A percentile compares a stretch with the other conserved stretches of the same genome.
phyloP scores from a whole-genome alignment of 2,329 filamentous ascomycete genomes.

The Aspergillus sp. region DNA sequence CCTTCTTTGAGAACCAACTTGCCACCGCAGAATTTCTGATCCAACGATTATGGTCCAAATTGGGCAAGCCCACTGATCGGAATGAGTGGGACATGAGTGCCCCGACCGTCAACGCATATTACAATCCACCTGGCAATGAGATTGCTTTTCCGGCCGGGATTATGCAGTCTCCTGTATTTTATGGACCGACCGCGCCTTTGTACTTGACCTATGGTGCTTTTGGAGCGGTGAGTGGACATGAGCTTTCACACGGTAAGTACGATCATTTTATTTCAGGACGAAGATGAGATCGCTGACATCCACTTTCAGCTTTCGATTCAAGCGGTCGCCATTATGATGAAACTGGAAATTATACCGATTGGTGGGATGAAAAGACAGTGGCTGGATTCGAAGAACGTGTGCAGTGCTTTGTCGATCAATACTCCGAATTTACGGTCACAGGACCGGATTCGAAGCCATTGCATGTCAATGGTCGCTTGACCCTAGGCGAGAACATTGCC shows the following conservation, averaged over 20 bases:
- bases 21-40: conserved; percentile 45
- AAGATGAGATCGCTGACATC: conserved; percentile 1
- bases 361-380: conserved; percentile 59
- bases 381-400: conserved; percentile 52
- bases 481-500: conserved; percentile 64
- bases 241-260: conserved; percentile 53
- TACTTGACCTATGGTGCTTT: conserved; percentile 66
- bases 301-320: conserved; percentile 54
- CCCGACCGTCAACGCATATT: conserved; percentile 60
- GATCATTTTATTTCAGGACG: neutral
- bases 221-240: conserved; percentile 61
- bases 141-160: conserved; percentile 65
- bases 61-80: conserved; percentile 55
- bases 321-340: conserved; percentile 59
- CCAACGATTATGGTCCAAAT: conserved; percentile 48
- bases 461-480: conserved; percentile 57
- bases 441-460: conserved; percentile 51
- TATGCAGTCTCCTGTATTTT: conserved; percentile 62
- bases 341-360: conserved; percentile 58
- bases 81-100: conserved; percentile 56
- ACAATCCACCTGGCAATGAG: conserved; percentile 58
- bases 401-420: conserved; percentile 64
- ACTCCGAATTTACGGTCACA: conserved; percentile 53
- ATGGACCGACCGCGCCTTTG: conserved; percentile 51
- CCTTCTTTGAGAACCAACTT: conserved; percentile 54